Conservation (phyloP, 2,329 filamentous ascomycete genomes). For the Talaromyces atroroseus region DNA sequence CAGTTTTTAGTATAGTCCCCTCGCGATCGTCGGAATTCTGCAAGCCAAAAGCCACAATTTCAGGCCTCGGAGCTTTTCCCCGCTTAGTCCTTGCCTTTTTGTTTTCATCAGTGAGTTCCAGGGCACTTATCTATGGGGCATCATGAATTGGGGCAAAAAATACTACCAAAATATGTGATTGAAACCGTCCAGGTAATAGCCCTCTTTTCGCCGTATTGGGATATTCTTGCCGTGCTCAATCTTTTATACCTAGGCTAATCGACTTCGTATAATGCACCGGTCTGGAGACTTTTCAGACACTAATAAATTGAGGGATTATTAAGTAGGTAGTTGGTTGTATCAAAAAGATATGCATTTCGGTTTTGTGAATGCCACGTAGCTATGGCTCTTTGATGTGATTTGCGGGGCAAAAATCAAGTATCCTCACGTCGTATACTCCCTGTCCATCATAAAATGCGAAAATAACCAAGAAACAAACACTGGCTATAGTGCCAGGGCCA, state of each 20-base stretch:
- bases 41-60: constrained; percentile 1
- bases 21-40: constrained; percentile 4
- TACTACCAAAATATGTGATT: not conserved
- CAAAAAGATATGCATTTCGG: not conserved
- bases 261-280: not conserved
- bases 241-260: not conserved
- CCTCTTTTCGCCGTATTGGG: not conserved
- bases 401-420: not conserved
- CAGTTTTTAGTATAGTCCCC: not conserved
- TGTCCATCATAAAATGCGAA: not conserved
- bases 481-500: constrained; percentile 7
- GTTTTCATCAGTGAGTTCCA: not conserved
- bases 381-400: not conserved
- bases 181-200: not conserved
- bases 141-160: not conserved
- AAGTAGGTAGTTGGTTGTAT: not conserved
- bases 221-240: not conserved
- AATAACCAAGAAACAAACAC: not conserved
- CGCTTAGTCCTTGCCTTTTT: not conserved
- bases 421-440: not conserved
- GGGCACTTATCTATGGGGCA: not conserved
- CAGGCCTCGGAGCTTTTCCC: not conserved
- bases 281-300: not conserved
- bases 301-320: not conserved
- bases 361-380: not conserved